These are phyloP conservation scores for Geotrichum carabidarum DNA, from an alignment of 1,139 yeast genomes.

Conservation along the genomic window DNA sequence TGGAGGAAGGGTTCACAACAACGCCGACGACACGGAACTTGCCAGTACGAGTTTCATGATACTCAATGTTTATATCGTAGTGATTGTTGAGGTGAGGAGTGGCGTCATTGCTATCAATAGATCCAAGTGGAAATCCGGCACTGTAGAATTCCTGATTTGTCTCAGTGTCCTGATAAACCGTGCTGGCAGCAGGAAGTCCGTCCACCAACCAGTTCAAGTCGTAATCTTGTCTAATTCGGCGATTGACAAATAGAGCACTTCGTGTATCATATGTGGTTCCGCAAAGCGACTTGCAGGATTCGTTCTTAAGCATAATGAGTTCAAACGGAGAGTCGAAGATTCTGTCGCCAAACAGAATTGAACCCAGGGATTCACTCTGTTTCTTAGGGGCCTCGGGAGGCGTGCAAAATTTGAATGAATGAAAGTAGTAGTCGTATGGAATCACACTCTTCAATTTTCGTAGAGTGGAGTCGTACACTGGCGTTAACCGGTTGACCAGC, in stretches of 20 bases:
- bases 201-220: constrained; percentile 90
- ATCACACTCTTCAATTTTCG: constrained; percentile 26
- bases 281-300: constrained; percentile 64
- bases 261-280: constrained; percentile 50
- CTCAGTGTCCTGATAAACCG: constrained; percentile 48
- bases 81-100: constrained; percentile 70
- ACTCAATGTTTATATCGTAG: constrained; percentile 71
- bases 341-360: constrained; percentile 91
- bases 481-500: constrained; percentile 84
- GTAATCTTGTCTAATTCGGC: constrained; percentile 76
- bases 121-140: constrained; percentile 77
- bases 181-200: constrained; percentile 87
- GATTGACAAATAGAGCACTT: constrained; percentile 70
- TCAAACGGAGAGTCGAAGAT: constrained; percentile 89
- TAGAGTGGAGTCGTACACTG: constrained; percentile 49
- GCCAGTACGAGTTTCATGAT: constrained; percentile 62
- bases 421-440: constrained; percentile 22
- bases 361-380: constrained; percentile 87
- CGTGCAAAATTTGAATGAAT: constrained; percentile 65
- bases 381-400: constrained; percentile 61
- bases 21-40: constrained; percentile 88
- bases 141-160: constrained; percentile 50
- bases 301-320: constrained; percentile 68
- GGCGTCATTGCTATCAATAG: constrained; percentile 22
- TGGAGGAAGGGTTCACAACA: constrained; percentile 64